Percentiles rank a stretch among this genome's conserved stretches.
Conservation (phyloP, 768 basidiomycete species). For the Podaxis sp. region DNA sequence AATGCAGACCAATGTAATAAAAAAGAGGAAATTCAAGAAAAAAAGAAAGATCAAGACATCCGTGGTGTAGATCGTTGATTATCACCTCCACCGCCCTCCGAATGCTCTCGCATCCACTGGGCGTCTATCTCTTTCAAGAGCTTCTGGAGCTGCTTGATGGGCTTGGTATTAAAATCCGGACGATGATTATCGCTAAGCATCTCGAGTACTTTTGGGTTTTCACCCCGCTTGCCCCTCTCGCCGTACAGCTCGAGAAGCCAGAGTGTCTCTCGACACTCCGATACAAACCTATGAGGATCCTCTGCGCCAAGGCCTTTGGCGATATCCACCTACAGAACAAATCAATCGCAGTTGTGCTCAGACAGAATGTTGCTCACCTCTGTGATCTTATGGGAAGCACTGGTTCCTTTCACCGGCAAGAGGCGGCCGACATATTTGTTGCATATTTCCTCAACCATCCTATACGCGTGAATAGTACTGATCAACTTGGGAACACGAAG, state of each 20-base stretch:
- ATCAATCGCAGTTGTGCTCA: not conserved
- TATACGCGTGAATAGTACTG: constrained; percentile 48
- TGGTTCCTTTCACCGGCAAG: constrained; percentile 38
- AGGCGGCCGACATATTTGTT: constrained; percentile 42
- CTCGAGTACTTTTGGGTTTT: constrained; percentile 48
- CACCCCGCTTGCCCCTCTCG: constrained; percentile 45
- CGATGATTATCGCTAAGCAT: constrained; percentile 47
- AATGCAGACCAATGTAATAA: not conserved
- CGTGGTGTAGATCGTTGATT: constrained; percentile 7
- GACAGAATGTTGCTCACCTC: constrained; percentile 35
- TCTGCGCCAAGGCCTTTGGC: constrained; percentile 49
- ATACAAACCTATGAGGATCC: constrained; percentile 38
- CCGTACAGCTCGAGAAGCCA: constrained; percentile 57
- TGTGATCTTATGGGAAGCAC: constrained; percentile 34
- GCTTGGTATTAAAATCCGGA: constrained; percentile 44
- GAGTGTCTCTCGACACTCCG: constrained; percentile 51
- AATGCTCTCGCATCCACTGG: constrained; percentile 36
- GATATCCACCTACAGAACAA: constrained; percentile 47
- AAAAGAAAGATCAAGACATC: constrained; percentile 1
- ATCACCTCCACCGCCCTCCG: constrained; percentile 11
- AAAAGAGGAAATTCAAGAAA: not conserved
- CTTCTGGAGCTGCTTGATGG: constrained; percentile 46
- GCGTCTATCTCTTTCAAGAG: constrained; percentile 50
- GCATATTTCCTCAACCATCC: constrained; percentile 50
- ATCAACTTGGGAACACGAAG: constrained; percentile 37